Conservation (phyloP, 805 yeast genomes). For the Pichia sporocuriosa region DNA sequence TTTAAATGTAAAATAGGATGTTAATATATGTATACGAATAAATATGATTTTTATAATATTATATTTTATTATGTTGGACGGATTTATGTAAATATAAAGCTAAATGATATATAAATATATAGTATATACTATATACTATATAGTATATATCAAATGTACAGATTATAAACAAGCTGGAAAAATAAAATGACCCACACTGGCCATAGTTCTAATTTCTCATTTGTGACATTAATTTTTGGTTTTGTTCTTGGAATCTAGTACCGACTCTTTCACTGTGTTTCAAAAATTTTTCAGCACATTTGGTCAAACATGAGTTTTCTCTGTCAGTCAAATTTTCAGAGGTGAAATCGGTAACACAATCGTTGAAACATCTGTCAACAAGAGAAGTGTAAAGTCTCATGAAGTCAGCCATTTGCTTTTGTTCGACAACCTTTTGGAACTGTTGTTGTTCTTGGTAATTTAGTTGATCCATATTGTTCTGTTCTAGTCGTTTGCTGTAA, state of each 20-base stretch:
- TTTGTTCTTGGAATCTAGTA: conserved; percentile 97
- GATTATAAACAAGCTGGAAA: too few relatives aligned
- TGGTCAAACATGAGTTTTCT: conserved; percentile 80
- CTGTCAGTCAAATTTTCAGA: conserved; percentile 77
- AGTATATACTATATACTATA: not conserved
- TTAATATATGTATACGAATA: too few relatives aligned
- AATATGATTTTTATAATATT: too few relatives aligned
- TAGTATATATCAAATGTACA: not conserved
- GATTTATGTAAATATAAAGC: not conserved
- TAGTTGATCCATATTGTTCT: conserved; percentile 74
- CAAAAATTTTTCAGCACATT: conserved; percentile 95
- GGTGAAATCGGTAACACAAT: conserved; percentile 98
- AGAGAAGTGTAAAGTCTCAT: conserved; percentile 93
- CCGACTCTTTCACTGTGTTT: conserved; percentile 98
- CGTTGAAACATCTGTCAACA: conserved; percentile 94
- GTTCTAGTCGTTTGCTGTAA: not conserved
- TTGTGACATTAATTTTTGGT: conserved; percentile 66
- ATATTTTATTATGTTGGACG: not conserved
- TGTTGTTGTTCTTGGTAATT: conserved; percentile 95
- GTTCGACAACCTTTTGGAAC: conserved; percentile 91
- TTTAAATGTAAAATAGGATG: not conserved
- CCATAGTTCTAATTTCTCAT: conserved; percentile 24
- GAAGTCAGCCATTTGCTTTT: conserved; percentile 97
- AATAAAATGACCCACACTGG: too few relatives aligned
- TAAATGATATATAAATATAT: not conserved